A percentile compares a stretch with the other conserved stretches of the same genome.
Evolutionary conservation across 148 eudicot species (phyloP).

Genomic region (Fagopyrum homotropicum): DNA sequence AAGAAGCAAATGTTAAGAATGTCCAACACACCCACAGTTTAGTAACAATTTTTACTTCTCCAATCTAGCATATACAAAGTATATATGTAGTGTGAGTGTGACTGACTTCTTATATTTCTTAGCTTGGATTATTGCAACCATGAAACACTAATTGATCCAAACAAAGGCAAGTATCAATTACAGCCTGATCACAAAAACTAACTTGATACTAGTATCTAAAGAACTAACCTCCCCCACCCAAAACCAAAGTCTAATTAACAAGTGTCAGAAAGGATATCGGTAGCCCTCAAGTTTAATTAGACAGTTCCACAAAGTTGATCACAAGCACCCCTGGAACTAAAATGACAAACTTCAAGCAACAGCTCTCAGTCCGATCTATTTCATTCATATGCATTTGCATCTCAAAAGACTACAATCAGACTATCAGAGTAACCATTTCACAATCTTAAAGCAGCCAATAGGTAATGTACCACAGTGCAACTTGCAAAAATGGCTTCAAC

Average conservation of each 20-base stretch:
- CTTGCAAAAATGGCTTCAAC: background rate
- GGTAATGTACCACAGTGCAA: background rate
- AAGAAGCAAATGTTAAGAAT: background rate
- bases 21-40: background rate
- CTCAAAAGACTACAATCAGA: background rate
- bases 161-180: background rate
- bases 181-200: background rate
- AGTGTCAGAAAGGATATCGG: background rate
- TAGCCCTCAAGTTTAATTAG: background rate
- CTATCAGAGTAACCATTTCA: background rate
- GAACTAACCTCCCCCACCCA: background rate
- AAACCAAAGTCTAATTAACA: background rate
- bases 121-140: background rate
- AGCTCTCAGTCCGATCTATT: background rate
- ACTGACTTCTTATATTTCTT: background rate
- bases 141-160: background rate
- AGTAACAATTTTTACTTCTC: background rate
- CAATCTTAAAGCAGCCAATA: background rate
- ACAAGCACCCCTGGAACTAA: background rate
- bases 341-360: background rate
- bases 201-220: background rate
- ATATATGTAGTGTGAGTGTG: background rate
- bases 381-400: background rate
- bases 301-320: background rate
- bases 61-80: background rate